phyloP scores from a whole-genome alignment of 2,329 filamentous ascomycete genomes.

The Biscogniauxia mediterranea region DNA sequence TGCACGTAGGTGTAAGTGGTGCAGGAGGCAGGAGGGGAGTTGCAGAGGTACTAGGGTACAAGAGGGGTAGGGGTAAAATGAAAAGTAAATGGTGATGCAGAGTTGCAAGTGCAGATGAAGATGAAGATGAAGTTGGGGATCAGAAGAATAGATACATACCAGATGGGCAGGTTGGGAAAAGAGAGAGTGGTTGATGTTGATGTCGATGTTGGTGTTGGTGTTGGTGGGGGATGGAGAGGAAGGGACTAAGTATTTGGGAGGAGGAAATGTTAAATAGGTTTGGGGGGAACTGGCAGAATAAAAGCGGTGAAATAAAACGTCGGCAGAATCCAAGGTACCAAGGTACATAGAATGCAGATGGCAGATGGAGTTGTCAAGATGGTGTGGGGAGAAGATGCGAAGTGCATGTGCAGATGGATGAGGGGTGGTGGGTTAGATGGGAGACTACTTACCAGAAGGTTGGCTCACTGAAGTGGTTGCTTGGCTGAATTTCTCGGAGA shows the following conservation, averaged over 20 bases:
- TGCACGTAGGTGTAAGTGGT: no score
- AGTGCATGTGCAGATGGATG: neutral
- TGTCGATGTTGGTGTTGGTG: no score
- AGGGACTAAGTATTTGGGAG: neutral
- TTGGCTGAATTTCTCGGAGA: neutral
- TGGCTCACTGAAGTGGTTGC: neutral
- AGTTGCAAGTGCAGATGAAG: neutral
- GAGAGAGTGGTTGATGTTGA: neutral
- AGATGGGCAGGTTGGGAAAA: neutral
- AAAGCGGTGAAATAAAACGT: neutral
- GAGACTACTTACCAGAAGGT: neutral
- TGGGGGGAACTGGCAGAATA: neutral
- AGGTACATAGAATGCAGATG: neutral
- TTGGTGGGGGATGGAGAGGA: neutral
- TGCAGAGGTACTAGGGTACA: neutral
- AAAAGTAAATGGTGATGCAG: neutral
- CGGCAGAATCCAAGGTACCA: neutral
- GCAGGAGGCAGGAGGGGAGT: no score
- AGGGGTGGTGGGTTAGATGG: neutral
- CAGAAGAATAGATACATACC: neutral
- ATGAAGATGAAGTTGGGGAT: neutral
- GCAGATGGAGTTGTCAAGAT: neutral
- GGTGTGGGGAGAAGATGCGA: neutral
- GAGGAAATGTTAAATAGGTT: neutral
- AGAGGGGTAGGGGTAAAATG: neutral